Conservation (phyloP, 257 asterid genomes). For the Knoxia roxburghii region DNA sequence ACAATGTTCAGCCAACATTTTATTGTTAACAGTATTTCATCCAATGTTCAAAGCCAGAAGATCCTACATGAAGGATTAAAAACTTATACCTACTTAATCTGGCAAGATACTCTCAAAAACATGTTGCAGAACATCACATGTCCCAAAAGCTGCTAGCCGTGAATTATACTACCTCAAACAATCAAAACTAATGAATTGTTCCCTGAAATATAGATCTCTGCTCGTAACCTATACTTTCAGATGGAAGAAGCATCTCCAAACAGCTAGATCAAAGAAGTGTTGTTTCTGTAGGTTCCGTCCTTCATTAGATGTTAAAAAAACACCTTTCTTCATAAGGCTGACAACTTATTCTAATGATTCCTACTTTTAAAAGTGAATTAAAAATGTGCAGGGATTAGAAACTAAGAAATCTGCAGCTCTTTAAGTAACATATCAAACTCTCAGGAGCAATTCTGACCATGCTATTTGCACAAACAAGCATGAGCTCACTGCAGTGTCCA, state of each 20-base stretch:
- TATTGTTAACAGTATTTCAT: neutral
- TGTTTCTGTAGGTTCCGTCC: neutral
- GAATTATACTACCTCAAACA: neutral
- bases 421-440: neutral
- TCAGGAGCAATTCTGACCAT: neutral
- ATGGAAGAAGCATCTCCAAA: neutral
- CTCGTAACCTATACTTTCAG: neutral
- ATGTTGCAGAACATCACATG: neutral
- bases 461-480: neutral
- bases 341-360: neutral
- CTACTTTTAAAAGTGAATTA: neutral
- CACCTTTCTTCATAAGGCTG: neutral
- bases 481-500: neutral
- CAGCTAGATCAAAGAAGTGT: neutral
- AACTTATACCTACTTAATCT: neutral
- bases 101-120: neutral
- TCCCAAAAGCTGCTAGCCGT: neutral
- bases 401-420: neutral
- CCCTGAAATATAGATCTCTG: neutral
- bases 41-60: neutral
- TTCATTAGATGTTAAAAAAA: neutral
- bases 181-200: neutral
- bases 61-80: neutral
- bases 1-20: slow-evolving; percentile 1
- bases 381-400: neutral